These are phyloP conservation scores for Hemisphaericaspora nanyangensis DNA, from an alignment of 805 yeast species.

Conservation along the genomic window DNA sequence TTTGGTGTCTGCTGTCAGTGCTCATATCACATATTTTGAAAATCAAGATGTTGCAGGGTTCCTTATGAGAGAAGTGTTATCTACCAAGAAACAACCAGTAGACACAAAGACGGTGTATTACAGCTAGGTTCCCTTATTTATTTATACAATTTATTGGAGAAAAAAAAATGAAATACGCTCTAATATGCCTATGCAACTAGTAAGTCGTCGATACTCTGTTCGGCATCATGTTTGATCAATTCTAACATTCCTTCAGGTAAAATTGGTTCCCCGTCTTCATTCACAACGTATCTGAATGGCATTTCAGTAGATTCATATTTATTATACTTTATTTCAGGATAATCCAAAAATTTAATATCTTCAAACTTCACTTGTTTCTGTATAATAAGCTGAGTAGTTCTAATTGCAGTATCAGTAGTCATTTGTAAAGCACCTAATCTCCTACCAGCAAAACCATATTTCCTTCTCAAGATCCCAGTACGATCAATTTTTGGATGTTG, in stretches of 20 bases:
- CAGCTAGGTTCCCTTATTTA: conserved; percentile 1
- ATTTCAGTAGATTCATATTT: conserved; percentile 92
- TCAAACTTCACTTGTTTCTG: conserved; percentile 56
- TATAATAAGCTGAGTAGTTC: conserved; percentile 83
- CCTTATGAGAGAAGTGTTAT: conserved; percentile 55
- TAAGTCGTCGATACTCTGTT: conserved; percentile 74
- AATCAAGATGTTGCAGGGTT: conserved; percentile 82
- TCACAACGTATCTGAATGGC: conserved; percentile 91
- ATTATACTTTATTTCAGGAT: conserved; percentile 87
- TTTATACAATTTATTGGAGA: conserved; percentile 3
- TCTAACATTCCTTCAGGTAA: conserved; percentile 90
- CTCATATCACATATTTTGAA: conserved; percentile 87
- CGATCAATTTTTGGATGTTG: conserved; percentile 93
- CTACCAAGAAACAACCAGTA: conserved; percentile 18
- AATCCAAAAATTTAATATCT: conserved; percentile 80
- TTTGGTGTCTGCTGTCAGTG: conserved; percentile 73
- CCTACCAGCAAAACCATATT: conserved; percentile 83
- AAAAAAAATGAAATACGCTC: neutral
- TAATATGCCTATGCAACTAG: conserved; percentile 27
- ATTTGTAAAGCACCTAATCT: conserved; percentile 85
- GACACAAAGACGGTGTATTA: conserved; percentile 10
- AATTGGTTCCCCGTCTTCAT: conserved; percentile 64
- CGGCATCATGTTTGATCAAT: conserved; percentile 80
- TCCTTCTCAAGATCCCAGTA: conserved; percentile 78
- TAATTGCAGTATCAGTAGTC: conserved; percentile 97